Percentiles rank a stretch among this genome's conserved stretches.
phyloP scores from a whole-genome alignment of 768 basidiomycete species.

The Tulasnella sp. region DNA sequence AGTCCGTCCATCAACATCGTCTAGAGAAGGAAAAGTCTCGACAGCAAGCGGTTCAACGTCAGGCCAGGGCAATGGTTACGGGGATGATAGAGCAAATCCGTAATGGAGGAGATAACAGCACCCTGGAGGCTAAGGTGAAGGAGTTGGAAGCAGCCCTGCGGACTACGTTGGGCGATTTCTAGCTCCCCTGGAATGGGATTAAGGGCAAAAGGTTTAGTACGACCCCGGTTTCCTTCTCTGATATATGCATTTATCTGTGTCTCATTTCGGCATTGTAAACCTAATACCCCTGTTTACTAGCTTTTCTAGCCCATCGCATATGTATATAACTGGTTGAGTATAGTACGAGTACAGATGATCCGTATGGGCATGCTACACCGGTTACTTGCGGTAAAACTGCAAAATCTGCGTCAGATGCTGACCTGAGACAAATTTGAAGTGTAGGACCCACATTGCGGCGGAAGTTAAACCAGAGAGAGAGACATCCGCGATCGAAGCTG shows the following conservation, averaged over 20 bases:
- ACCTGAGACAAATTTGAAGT: conserved; percentile 18
- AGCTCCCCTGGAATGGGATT: neutral
- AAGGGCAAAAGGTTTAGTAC: neutral
- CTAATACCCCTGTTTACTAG: neutral
- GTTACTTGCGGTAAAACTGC: conserved; percentile 75
- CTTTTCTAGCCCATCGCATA: neutral
- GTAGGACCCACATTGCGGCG: conserved; percentile 70
- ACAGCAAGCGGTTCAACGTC: neutral
- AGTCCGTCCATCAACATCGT: conserved; percentile 8
- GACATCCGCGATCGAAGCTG: conserved; percentile 92
- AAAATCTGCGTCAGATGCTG: conserved; percentile 23
- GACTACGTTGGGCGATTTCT: neutral
- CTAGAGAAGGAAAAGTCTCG: conserved; percentile 6
- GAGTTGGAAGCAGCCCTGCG: conserved; percentile 8
- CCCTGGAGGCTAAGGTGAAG: conserved; percentile 9
- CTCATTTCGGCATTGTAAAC: neutral
- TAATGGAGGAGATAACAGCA: neutral
- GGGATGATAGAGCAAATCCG: conserved; percentile 6
- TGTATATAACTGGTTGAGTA: neutral
- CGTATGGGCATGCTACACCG: neutral
- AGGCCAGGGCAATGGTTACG: neutral
- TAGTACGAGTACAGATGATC: neutral
- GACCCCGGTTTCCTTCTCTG: neutral
- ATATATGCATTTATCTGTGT: neutral
- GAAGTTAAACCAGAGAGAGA: conserved; percentile 96